These are phyloP conservation scores for Antitrichia curtipendula DNA, from an alignment of 225 moss, liverwort and hornwort species.

Conservation along the genomic window DNA sequence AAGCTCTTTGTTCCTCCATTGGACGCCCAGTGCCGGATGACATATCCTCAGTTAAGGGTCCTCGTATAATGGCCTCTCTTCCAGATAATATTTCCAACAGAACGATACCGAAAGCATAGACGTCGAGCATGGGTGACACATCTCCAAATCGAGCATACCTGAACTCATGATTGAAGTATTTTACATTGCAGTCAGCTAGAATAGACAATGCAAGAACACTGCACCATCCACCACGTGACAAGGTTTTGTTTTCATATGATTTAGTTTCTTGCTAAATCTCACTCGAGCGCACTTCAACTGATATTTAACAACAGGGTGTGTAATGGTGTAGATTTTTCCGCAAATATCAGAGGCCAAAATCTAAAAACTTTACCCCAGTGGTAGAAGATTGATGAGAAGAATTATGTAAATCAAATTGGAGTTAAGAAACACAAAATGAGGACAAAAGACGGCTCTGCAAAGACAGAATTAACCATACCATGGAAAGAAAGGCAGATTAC, in stretches of 20 bases:
- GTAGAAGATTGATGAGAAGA: neutral
- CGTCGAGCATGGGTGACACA: conserved; percentile 71
- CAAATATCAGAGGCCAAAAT: neutral
- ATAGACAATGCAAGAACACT: neutral
- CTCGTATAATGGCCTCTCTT: conserved; percentile 59
- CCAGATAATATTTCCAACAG: conserved; percentile 70
- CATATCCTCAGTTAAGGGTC: neutral
- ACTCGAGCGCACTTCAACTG: neutral
- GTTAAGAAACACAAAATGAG: neutral
- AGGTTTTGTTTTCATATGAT: neutral
- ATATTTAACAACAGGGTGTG: neutral
- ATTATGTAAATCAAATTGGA: neutral
- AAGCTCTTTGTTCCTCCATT: conserved; percentile 51
- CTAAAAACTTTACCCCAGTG: neutral
- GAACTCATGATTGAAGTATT: neutral
- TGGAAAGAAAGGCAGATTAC: neutral
- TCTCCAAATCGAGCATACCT: conserved; percentile 90
- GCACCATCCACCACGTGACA: neutral
- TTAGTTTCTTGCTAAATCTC: neutral
- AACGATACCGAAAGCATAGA: conserved; percentile 76
- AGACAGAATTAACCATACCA: neutral
- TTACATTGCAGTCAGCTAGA: neutral
- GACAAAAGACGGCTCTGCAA: neutral
- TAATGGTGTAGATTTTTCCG: neutral
- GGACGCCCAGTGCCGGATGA: neutral